Conservation (phyloP, 345 rosid species). For the Passiflora organensis region DNA sequence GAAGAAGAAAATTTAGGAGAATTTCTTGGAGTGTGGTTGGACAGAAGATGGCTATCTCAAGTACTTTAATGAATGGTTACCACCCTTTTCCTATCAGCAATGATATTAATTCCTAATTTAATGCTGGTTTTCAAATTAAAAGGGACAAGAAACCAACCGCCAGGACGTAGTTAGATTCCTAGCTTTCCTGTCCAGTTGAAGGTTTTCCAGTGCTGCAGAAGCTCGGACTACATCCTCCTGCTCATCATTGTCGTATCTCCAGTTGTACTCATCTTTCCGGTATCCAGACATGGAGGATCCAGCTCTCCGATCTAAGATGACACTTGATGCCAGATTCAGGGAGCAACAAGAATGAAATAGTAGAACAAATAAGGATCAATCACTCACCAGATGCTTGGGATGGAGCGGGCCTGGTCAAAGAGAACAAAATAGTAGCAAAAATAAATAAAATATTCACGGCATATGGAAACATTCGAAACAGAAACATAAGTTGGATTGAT, state of each 20-base stretch:
- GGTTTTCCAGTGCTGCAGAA: slow-evolving; percentile 86
- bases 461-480: not conserved
- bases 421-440: slow-evolving; percentile 15
- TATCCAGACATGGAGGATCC: slow-evolving; percentile 68
- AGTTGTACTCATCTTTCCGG: slow-evolving; percentile 71
- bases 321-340: slow-evolving; percentile 11
- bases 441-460: not conserved
- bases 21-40: no score
- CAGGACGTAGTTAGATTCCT: slow-evolving; percentile 78
- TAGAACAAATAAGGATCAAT: slow-evolving; percentile 12
- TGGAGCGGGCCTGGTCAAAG: slow-evolving; percentile 44
- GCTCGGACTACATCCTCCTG: no score
- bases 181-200: slow-evolving; percentile 90
- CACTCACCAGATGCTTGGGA: slow-evolving; percentile 68
- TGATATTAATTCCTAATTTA: no score
- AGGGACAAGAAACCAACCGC: slow-evolving; percentile 51
- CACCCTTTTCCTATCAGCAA: no score
- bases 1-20: no score
- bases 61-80: no score
- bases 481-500: slow-evolving; percentile 2
- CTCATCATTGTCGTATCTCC: no score
- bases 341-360: slow-evolving; percentile 5
- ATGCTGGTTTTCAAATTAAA: no score
- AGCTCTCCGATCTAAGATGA: slow-evolving; percentile 65
- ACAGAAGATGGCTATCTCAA: no score